These are phyloP conservation scores for Aureobasidium pullulans DNA, from an alignment of 2,329 filamentous ascomycete genomes.

Conservation along the genomic window DNA sequence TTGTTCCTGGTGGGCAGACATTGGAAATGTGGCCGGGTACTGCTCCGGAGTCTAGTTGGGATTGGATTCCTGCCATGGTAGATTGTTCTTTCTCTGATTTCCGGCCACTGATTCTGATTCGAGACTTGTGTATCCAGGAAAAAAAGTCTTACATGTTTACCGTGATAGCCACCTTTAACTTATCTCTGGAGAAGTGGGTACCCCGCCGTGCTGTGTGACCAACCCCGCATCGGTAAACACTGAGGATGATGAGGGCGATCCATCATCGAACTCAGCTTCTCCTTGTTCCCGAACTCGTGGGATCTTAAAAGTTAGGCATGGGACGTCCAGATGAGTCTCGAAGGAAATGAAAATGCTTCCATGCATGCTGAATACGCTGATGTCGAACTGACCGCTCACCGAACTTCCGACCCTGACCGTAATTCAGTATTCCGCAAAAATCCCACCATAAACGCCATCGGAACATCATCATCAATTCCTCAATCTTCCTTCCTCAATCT, in stretches of 20 bases:
- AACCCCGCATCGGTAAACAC: constrained; percentile 1
- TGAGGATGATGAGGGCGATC: neutral
- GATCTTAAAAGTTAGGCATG: neutral
- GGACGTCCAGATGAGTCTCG: too few relatives aligned
- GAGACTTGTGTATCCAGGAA: neutral
- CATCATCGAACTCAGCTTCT: neutral
- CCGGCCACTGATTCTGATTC: neutral
- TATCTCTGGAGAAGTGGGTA: neutral
- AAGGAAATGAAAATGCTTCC: neutral
- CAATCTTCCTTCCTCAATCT: too few relatives aligned
- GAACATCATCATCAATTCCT: too few relatives aligned
- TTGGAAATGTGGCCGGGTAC: constrained; percentile 27
- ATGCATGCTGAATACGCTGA: neutral
- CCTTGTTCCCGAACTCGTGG: neutral
- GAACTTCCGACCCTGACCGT: neutral
- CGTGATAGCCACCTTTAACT: neutral
- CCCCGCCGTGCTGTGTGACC: neutral
- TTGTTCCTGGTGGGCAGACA: constrained; percentile 38
- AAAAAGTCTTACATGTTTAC: neutral
- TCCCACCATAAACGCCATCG: too few relatives aligned
- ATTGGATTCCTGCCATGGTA: constrained; percentile 21
- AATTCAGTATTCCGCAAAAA: too few relatives aligned
- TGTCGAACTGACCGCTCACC: neutral
- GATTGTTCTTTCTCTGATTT: neutral
- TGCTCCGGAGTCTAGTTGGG: constrained; percentile 25